Base-by-base conservation (phyloP, 768 basidiomycete genomes). In the Leccinum obscurum region DNA sequence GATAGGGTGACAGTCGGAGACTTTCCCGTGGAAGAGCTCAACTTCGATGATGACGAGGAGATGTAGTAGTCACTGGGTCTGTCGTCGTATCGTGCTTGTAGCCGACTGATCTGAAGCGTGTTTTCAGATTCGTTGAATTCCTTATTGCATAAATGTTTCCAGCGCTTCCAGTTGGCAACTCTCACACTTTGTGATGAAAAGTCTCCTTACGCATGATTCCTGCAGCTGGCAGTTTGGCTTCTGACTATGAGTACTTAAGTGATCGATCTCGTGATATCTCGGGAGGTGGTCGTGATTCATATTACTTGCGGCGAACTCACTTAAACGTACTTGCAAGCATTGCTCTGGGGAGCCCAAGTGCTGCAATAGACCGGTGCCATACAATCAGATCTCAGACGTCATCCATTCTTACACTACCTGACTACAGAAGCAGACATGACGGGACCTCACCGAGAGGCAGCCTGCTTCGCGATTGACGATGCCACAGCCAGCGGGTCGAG, bases 1-100 rank as follows among this genome's bases (percentile, higher is more conserved):
- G 92, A 95, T 56, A 88, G 84, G 70, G 83, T 98, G 6, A 82
- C 75, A 54, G 80, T 92, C 8, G 96, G 96, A 1, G 90, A 98
- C 70, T 98, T 83, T 71, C 93, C 93, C 0, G 87, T 89, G 9
- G 85, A 91, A 68, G 93, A 94, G 26, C 79, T 95, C 56, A 78
- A 86, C 58, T 77, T 90, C 57, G 86, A 89, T 32, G 86, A 89
- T 34, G 87, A 90, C 17, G 90, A 92, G 63, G 89, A 92, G 70
- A 90, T 91, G 80, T 89, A 76, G 13, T 26, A 15, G 3, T 37
- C 2, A 11, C 11, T 9, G 17, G 22, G 41, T 44, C n/a, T 20
- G 39, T 41, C 15, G 37, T 39, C 39, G 15, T 41, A 3, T 30
- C 22, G 63, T 15, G 11, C 11, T 17, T 46, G 34, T 34, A n/a